Evolutionary conservation across 202 grass and related monocot species (phyloP).

Genomic region (Schoenoplectus tabernaemontani): DNA sequence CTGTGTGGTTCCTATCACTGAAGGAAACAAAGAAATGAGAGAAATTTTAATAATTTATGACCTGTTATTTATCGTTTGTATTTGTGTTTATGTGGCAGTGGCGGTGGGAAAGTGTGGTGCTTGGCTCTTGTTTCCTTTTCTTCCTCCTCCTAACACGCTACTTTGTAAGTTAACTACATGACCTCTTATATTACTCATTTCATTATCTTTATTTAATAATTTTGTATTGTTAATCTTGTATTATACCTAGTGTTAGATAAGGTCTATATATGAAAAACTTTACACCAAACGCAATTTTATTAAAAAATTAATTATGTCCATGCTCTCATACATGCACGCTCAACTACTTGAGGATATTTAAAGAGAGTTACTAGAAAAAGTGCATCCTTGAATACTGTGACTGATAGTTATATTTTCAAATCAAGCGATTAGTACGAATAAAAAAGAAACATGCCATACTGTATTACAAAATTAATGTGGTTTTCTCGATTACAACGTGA

Average conservation of each 20-base stretch:
- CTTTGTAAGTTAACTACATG: constrained; percentile 48
- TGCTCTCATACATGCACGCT: neutral
- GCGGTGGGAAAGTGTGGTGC: constrained; percentile 73
- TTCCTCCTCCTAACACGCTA: constrained; percentile 73
- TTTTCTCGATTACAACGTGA: neutral
- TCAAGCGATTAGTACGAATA: neutral
- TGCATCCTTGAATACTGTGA: neutral
- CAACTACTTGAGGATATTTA: neutral
- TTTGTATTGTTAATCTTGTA: neutral
- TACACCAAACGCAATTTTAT: neutral
- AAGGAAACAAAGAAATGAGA: neutral
- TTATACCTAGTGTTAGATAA: neutral
- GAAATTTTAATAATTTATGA: neutral
- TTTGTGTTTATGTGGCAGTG: constrained; percentile 37
- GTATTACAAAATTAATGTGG: neutral
- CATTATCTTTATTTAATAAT: neutral
- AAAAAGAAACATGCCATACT: neutral
- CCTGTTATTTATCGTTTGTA: neutral
- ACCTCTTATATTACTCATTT: neutral
- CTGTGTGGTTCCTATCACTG: neutral
- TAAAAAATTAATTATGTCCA: neutral
- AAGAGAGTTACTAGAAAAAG: constrained; percentile 14
- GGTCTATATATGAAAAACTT: neutral
- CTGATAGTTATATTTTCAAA: neutral
- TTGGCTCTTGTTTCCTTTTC: constrained; percentile 77